Evolutionary conservation across 495 filamentous ascomycete species (phyloP).

Genomic region (Lasiosphaeria miniovina): DNA sequence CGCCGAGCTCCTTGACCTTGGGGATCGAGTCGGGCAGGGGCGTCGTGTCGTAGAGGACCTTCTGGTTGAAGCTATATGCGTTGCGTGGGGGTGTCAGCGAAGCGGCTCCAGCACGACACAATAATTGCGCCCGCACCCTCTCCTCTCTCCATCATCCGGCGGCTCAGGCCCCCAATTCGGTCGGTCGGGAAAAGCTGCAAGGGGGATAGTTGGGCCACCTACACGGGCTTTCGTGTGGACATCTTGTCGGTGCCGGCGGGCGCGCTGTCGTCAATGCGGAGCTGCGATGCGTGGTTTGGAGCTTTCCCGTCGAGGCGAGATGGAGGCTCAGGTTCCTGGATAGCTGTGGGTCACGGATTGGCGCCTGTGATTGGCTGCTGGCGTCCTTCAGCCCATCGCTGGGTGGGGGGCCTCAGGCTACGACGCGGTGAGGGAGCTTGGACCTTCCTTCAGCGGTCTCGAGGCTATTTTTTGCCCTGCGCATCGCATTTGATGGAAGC

Average conservation of each 20-base stretch:
- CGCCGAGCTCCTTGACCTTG: constrained; percentile 84
- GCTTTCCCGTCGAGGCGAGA: constrained; percentile 16
- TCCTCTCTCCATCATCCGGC: too few relatives aligned
- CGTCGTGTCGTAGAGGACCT: constrained; percentile 90
- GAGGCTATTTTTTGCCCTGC: constrained; percentile 18
- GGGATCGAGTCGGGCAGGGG: constrained; percentile 90
- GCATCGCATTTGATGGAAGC: not conserved
- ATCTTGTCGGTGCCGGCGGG: constrained; percentile 40
- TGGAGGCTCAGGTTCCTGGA: constrained; percentile 28
- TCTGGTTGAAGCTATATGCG: constrained; percentile 79
- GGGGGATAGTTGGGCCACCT: constrained; percentile 18
- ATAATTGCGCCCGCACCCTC: too few relatives aligned
- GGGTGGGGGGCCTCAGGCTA: constrained; percentile 9
- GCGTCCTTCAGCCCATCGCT: constrained; percentile 6
- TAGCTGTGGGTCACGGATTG: constrained; percentile 15
- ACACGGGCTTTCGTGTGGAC: constrained; percentile 49
- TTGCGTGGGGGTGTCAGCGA: constrained; percentile 18
- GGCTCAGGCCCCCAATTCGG: constrained; percentile 5
- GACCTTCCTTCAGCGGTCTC: constrained; percentile 1
- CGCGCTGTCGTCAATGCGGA: constrained; percentile 22
- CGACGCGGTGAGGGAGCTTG: constrained; percentile 22
- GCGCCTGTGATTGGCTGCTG: not conserved
- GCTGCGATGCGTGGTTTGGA: constrained; percentile 28
- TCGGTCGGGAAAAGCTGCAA: not conserved
- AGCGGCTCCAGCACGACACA: too few relatives aligned